phyloP scores from a whole-genome alignment of 768 basidiomycete species.

The Sistotremastrum suecicum region DNA sequence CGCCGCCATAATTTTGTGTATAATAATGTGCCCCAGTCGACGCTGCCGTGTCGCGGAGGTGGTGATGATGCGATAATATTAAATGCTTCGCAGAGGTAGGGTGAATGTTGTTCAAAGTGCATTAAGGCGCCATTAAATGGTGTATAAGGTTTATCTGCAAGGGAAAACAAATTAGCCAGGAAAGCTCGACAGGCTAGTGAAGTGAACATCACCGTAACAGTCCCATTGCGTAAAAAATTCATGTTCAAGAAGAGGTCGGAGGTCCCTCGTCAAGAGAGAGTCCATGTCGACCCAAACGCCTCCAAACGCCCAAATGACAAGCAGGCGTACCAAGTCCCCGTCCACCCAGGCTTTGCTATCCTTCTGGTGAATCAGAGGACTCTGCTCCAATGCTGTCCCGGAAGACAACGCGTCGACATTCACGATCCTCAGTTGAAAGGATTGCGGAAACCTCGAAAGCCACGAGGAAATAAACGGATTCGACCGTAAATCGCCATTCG shows the following conservation, averaged over 20 bases:
- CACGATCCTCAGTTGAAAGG: constrained; percentile 57
- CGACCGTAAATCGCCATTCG: constrained; percentile 59
- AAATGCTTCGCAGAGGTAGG: constrained; percentile 95
- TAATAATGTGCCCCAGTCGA: constrained; percentile 88
- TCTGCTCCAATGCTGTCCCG: constrained; percentile 68
- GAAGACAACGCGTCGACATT: constrained; percentile 52
- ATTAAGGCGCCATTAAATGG: constrained; percentile 90
- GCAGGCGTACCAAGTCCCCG: constrained; percentile 78
- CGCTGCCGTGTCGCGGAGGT: constrained; percentile 61
- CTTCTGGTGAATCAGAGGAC: constrained; percentile 33
- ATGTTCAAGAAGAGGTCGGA: constrained; percentile 77
- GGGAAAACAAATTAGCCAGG: neutral
- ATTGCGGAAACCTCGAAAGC: constrained; percentile 44
- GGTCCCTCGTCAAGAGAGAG: constrained; percentile 75
- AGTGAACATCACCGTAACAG: constrained; percentile 66
- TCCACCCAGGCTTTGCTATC: constrained; percentile 90
- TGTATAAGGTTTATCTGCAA: constrained; percentile 55
- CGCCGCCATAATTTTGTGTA: constrained; percentile 88
- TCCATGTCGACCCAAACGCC: constrained; percentile 99
- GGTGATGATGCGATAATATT: constrained; percentile 71
- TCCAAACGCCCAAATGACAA: constrained; percentile 81
- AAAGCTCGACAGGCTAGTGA: neutral
- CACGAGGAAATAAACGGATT: constrained; percentile 50
- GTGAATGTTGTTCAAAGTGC: constrained; percentile 82
- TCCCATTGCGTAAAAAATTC: constrained; percentile 99